Evolutionary conservation across 2,329 filamentous ascomycete genomes (phyloP).

Genomic region (Sporothrix luriei): DNA sequence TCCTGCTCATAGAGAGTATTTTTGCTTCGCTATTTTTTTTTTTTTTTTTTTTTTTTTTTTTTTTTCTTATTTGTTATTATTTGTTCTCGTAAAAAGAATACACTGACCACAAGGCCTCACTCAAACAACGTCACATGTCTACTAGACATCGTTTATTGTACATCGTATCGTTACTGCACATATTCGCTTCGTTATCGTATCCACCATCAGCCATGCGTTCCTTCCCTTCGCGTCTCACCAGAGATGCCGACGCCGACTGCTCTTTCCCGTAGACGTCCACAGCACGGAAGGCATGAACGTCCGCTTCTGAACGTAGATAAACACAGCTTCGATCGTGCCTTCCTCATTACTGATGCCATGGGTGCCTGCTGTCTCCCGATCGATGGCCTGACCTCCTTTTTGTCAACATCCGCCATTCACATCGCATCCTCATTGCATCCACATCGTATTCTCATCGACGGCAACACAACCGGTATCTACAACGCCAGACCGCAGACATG

Average conservation of each 20-base stretch:
- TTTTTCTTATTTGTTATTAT: too few relatives aligned
- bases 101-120: too few relatives aligned
- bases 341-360: background rate
- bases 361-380: background rate
- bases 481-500: background rate
- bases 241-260: background rate
- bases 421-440: background rate
- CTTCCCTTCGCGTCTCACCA: background rate
- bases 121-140: too few relatives aligned
- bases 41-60: too few relatives aligned
- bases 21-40: too few relatives aligned
- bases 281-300: background rate
- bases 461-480: background rate
- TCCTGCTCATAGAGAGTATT: too few relatives aligned
- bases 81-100: too few relatives aligned
- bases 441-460: background rate
- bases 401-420: background rate
- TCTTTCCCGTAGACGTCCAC: background rate
- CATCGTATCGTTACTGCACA: too few relatives aligned
- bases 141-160: too few relatives aligned
- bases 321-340: constrained; percentile 3
- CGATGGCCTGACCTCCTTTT: background rate
- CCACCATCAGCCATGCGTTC: background rate
- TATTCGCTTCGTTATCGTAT: too few relatives aligned
- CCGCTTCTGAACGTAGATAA: background rate